Percentiles rank a stretch among this genome's conserved stretches.
phyloP scores from a whole-genome alignment of 2,329 filamentous ascomycete species.

The Mollisia scopiformis region DNA sequence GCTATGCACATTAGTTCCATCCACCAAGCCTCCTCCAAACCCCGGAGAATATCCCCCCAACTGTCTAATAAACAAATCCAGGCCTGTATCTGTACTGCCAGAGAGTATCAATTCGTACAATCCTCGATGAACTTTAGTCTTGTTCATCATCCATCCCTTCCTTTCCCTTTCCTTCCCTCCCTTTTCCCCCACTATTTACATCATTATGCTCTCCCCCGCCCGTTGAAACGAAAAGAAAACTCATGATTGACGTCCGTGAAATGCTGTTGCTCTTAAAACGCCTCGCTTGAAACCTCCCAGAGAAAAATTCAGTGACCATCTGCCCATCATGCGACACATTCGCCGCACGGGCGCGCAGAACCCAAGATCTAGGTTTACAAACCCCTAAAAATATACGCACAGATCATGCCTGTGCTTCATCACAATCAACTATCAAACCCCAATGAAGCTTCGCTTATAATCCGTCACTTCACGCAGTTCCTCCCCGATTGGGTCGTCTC shows the following conservation, averaged over 20 bases:
- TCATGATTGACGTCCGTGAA: conserved; percentile 16
- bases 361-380: conserved; percentile 20
- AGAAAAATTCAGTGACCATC: too few species aligned
- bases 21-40: neutral
- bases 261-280: conserved; percentile 17
- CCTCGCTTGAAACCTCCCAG: conserved; percentile 23
- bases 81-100: conserved; percentile 6
- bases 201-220: conserved; percentile 6
- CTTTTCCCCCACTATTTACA: conserved; percentile 17
- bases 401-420: conserved; percentile 14
- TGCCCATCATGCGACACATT: conserved; percentile 23
- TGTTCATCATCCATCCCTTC: neutral
- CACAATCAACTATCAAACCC: conserved; percentile 20
- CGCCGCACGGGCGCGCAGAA: conserved; percentile 24
- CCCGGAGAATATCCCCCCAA: neutral
- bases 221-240: conserved; percentile 19
- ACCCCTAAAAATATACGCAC: conserved; percentile 11
- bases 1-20: conserved; percentile 18
- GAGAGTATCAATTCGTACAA: neutral
- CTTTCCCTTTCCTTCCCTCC: too few species aligned
- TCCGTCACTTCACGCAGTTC: too few species aligned
- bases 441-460: conserved; percentile 21
- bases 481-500: conserved; percentile 44
- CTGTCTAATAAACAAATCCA: neutral
- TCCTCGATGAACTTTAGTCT: neutral